Evolutionary conservation across 352 stramenopile species (phyloP), one percentile per base, ranked within the genome.

Genomic region (Globisporangium paddicum): DNA sequence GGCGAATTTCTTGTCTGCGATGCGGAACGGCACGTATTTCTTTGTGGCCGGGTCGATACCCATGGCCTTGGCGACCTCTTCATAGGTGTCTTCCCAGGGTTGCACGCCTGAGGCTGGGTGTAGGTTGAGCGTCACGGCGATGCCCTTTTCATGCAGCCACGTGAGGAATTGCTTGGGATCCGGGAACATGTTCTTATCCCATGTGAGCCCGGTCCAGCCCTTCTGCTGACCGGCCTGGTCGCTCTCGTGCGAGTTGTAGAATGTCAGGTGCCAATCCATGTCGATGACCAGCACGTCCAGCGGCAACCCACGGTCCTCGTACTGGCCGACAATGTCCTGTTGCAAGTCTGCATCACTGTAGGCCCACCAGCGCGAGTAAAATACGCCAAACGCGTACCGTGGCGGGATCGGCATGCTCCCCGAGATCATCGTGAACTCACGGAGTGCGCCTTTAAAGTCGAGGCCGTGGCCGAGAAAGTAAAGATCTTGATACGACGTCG

Each of bases 251-350:
- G 75, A 47, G 50, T 82, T 86, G 52, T 71, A 77, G 51, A 75
- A 75, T 38, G 68, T 75, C 32, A 75, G 42, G 46, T 86, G 76
- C 70, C 74, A 86, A 51, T 86, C 82, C 76, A 86, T 86, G 59
- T 86, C 76, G 21, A 86, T 62, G 16, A 86, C 74, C 10, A 87
- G 26, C 19, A 86, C 68, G 37, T 86, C 76, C 13, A 86, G 58
- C 4, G 76, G 76, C 21, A 86, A 45, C 4, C 41, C 47, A 21
- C 60, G 58, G 13, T 58, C 51, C 30, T 57, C 47, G 55, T 82
- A 86, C 35, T 74, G 52, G 7, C 32, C 56, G 11, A 76, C 56
- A 25, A 85, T 68, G 26, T 71, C 38, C 13, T 60, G 18, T 18
- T 77, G 52, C 19, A 82, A 34, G 16, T 81, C 72, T 0, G 61